Evolutionary conservation across 2,329 filamentous ascomycete species (phyloP), one percentile per base, ranked within the genome.

Genomic region (Aureobasidium namibiae): DNA sequence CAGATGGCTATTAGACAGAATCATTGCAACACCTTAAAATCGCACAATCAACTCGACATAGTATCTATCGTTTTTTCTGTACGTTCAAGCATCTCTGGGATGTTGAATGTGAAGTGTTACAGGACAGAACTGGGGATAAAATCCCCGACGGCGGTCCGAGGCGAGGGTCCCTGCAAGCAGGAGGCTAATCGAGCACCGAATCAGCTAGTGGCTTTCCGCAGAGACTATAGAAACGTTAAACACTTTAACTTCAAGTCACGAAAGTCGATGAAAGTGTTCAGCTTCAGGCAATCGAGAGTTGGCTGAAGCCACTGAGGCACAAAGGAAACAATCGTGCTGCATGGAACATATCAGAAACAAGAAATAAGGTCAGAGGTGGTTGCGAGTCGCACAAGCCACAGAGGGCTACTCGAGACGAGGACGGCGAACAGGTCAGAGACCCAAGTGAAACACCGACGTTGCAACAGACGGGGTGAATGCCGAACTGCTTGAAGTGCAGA

Each of bases 201-300:
- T 5, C 9, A 21, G 18, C 52, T 56, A 56, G 52, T 56, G 52
- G 52, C 52, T 56, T 56, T 39, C 52, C 52, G 52, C 52, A 36
- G 38, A 21, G 24, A 45, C 52, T 56, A 56, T 56, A 34, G 39
- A 26, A 45, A 54, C 23, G 39, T 56, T 56, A 56, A 56, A 41
- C 11, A 29, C n/a, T 45, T 56, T 45, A 10, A 45, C 39, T 45
- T 56, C 52, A 26, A 44, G 38, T 56, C 52, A 56, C 42, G 39
- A 26, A 41, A 45, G 21, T 56, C 26, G 38, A 45, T 26, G 39
- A 4, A 54, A 33, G n/a, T 14, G 50, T 29, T 33, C 24, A 54
- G 34, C 50, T 41, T 54, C 9, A 10, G 21, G 50, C 49, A 4
- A 34, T 39, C 38, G 39, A 33, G 11, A 23, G 42, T 54, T 54